These are phyloP conservation scores for Purpureocillium takamizusanense DNA, from an alignment of 2,329 filamentous ascomycete genomes.

Conservation along the genomic window DNA sequence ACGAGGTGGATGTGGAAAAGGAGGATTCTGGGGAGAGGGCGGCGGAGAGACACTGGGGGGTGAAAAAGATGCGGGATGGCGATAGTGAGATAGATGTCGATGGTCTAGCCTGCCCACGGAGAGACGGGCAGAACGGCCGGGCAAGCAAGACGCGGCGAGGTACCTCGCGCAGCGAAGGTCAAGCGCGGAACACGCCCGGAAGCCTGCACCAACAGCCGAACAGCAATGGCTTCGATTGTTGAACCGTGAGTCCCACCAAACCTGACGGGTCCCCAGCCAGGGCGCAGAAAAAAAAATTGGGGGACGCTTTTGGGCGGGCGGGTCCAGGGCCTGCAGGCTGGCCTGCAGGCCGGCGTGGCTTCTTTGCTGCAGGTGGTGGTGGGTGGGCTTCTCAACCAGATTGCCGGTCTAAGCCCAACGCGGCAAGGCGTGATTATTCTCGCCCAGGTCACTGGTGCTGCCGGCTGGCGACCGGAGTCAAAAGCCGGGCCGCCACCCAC, in stretches of 20 bases:
- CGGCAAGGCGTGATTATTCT: conserved; percentile 2
- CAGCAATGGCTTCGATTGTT: conserved; percentile 21
- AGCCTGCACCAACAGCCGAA: conserved; percentile 4
- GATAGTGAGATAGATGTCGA: neutral
- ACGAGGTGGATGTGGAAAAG: neutral
- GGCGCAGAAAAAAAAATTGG: conserved; percentile 23
- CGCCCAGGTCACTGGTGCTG: neutral
- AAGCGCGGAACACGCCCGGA: too few species aligned
- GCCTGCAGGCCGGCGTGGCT: neutral
- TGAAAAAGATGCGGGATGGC: neutral
- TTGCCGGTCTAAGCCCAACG: conserved; percentile 8
- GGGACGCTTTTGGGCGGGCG: conserved; percentile 15
- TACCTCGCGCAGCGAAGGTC: too few species aligned
- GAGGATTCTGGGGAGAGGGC: neutral
- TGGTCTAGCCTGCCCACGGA: neutral
- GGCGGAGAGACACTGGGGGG: conserved; percentile 1
- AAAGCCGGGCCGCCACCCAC: too few species aligned
- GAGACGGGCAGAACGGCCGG: neutral
- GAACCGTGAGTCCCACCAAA: conserved; percentile 23
- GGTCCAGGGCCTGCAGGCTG: conserved; percentile 1
- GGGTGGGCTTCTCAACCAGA: conserved; percentile 13
- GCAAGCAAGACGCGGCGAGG: conserved; percentile 12
- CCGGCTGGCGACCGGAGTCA: neutral
- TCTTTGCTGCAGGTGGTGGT: too few species aligned
- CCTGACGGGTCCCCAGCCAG: conserved; percentile 6